Evolutionary conservation across 2,329 filamentous ascomycete genomes (phyloP), one percentile per base, ranked within the genome.

Genomic region (Aspergillus viridinutans): DNA sequence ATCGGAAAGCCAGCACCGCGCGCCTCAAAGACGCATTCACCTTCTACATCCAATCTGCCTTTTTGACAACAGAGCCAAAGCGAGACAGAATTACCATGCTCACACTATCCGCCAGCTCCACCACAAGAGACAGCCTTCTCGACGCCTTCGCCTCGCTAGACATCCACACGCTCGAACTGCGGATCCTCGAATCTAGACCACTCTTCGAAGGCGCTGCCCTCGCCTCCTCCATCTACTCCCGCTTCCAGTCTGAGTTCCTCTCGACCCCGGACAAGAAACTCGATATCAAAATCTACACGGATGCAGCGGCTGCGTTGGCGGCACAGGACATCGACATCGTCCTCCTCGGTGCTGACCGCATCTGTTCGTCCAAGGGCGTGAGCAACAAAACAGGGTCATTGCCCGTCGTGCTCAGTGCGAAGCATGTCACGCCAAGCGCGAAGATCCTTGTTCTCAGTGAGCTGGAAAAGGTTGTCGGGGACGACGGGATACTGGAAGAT

Each of bases 371-470:
- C 0, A 86, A 85, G 1, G 80, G 83, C 29, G 82, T 89, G 20
- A 85, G 81, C 68, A 90, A 89, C 71, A 90, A 89, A 70, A 85
- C 80, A 0, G 86, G 87, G 0, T 86, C 84, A 1, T 70, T 89
- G 6, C 80, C 84, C 1, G 80, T 83, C 1, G 78, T 84, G 0
- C 73, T 88, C 1, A 78, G 81, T 51, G 81, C 83, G 7, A 83
- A 78, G 53, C 69, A 81, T 51, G 69, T 82, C 3, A 76, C 78
- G 3, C 76, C 79, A 0, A 58, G 58, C 0, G 77, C 73, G 10
- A 80, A 78, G 56, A 74, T 86, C 0, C 69, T 87, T 2, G 81
- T 85, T 0, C 61, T 89, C 3, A 81, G 81, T 48, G 83, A 86
- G 54, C 74, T 78, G 5, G 86, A 87, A 50, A 90, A 89, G 69